These are phyloP conservation scores for Sclerotinia nivalis DNA, from an alignment of 2,329 filamentous ascomycete genomes.

Conservation along the genomic window DNA sequence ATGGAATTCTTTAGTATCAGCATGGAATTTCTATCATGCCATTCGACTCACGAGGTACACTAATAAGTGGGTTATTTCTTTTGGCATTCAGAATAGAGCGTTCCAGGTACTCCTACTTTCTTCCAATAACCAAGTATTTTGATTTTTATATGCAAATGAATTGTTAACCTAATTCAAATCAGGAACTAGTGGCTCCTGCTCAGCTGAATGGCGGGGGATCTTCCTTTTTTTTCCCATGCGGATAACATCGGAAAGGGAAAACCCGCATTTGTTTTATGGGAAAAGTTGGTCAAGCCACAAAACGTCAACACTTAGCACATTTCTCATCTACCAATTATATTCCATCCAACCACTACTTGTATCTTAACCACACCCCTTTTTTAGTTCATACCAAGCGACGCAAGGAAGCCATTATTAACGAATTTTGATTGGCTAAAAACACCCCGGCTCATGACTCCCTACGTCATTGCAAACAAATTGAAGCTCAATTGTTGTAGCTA, in stretches of 20 bases:
- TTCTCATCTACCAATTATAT: neutral
- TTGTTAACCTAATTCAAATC: neutral
- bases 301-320: neutral
- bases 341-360: neutral
- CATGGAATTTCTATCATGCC: neutral
- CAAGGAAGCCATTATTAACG: neutral
- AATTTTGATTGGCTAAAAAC: neutral
- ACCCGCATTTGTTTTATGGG: neutral
- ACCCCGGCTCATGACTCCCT: too few relatives aligned
- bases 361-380: neutral
- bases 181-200: neutral
- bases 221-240: neutral
- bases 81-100: neutral
- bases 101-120: neutral
- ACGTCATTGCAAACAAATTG: slow-evolving; percentile 5
- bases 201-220: neutral
- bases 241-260: neutral
- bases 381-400: neutral
- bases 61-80: too few relatives aligned
- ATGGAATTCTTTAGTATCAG: neutral
- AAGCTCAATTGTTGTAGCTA: neutral
- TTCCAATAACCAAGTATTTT: neutral
- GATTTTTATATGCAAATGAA: neutral
- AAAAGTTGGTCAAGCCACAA: slow-evolving; percentile 19
- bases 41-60: neutral